Percentiles rank a stretch among this genome's conserved stretches.
Evolutionary conservation across 106 monocot genomes (phyloP).

Genomic region (Allium cepa): DNA sequence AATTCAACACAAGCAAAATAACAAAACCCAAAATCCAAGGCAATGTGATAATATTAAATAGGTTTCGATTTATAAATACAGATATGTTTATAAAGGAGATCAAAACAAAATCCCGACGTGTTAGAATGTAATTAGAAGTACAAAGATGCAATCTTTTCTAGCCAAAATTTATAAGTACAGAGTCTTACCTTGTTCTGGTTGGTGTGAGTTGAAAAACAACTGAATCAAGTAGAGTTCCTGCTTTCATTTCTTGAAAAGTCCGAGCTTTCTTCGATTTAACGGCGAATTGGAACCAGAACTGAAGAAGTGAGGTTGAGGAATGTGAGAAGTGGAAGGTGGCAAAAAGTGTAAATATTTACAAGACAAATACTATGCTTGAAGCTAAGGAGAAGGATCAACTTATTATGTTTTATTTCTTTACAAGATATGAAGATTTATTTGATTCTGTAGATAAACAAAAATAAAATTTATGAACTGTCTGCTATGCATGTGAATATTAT

Average conservation of each 20-base stretch:
- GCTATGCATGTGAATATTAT: too few relatives aligned
- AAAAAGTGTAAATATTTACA: not conserved
- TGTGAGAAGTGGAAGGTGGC: not conserved
- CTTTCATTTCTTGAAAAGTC: conserved; percentile 30
- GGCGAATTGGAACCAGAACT: not conserved
- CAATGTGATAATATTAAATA: too few relatives aligned
- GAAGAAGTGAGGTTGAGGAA: not conserved
- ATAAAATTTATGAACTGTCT: too few relatives aligned
- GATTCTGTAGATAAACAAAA: too few relatives aligned
- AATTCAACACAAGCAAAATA: too few relatives aligned
- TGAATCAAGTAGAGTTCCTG: conserved; percentile 53
- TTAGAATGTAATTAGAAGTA: not conserved
- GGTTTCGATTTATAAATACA: too few relatives aligned
- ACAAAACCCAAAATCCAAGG: too few relatives aligned
- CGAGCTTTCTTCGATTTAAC: conserved; percentile 4
- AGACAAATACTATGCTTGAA: not conserved
- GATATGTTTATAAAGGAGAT: too few relatives aligned
- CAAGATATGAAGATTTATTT: too few relatives aligned
- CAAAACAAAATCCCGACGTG: too few relatives aligned
- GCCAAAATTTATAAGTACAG: not conserved
- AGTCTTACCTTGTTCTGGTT: conserved; percentile 66
- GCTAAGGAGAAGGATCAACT: too few relatives aligned
- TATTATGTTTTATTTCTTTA: too few relatives aligned
- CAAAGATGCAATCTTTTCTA: not conserved
- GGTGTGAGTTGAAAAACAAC: conserved; percentile 86